Conservation (phyloP, 441 rosid genomes). For the Adansonia gregorii region DNA sequence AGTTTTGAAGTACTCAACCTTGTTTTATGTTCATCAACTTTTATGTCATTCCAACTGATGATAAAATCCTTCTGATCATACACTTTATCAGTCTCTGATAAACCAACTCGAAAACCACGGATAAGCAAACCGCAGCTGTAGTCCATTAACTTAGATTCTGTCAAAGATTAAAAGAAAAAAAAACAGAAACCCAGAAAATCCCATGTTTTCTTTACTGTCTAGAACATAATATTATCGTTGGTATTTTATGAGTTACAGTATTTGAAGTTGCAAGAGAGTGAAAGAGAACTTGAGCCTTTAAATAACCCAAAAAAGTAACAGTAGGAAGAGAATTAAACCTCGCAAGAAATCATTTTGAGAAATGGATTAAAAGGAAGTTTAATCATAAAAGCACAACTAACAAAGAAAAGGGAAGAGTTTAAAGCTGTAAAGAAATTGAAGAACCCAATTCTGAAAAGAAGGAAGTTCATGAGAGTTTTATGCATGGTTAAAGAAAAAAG, state of each 20-base stretch:
- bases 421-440: constrained; percentile 10
- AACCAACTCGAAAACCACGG: constrained; percentile 22
- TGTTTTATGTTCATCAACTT: constrained; percentile 40
- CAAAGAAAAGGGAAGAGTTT: constrained; percentile 9
- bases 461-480: constrained; percentile 23
- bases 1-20: constrained; percentile 25
- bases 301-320: constrained; percentile 2
- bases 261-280: constrained; percentile 14
- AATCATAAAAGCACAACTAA: not conserved
- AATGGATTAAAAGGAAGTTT: not conserved
- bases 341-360: constrained; percentile 4
- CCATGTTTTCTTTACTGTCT: not conserved
- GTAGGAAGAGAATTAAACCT: not conserved
- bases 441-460: not conserved
- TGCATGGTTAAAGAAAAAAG: not conserved
- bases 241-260: not conserved
- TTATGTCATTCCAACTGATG: constrained; percentile 83
- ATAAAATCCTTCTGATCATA: constrained; percentile 28
- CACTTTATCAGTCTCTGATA: not conserved
- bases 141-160: not conserved
- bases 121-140: constrained; percentile 26
- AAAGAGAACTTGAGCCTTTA: constrained; percentile 6
- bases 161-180: not conserved
- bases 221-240: not conserved
- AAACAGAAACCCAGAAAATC: not conserved